Percentiles rank a stretch among this genome's conserved stretches.
phyloP scores from a whole-genome alignment of 495 filamentous ascomycete genomes.

The Penicillium antarcticum region DNA sequence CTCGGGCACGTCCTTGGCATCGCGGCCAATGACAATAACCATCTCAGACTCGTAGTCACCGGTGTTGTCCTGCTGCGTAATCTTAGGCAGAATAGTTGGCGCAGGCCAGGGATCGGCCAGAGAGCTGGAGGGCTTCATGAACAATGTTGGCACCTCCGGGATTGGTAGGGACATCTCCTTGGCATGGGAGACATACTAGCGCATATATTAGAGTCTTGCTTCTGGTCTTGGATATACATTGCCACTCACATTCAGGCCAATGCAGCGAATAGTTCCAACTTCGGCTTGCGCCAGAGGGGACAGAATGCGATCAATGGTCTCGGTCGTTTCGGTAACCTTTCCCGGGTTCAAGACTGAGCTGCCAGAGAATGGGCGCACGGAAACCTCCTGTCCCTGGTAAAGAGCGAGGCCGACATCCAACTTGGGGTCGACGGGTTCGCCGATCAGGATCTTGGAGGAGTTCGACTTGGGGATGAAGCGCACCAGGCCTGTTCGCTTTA shows the following conservation, averaged over 20 bases:
- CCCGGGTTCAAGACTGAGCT: slow-evolving; percentile 52
- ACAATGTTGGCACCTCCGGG: slow-evolving; percentile 71
- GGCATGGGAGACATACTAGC: slow-evolving; percentile 69
- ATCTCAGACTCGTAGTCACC: slow-evolving; percentile 86
- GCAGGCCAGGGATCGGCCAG: slow-evolving; percentile 66
- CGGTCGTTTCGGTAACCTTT: slow-evolving; percentile 42
- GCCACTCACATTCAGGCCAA: slow-evolving; percentile 65
- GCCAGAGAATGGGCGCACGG: slow-evolving; percentile 53
- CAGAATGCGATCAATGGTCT: slow-evolving; percentile 50
- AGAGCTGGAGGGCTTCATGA: slow-evolving; percentile 75
- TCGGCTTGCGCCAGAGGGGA: slow-evolving; percentile 50
- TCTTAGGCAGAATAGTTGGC: slow-evolving; percentile 60
- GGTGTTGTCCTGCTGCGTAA: slow-evolving; percentile 50
- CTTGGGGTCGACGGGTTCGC: slow-evolving; percentile 50
- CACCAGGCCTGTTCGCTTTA: slow-evolving; percentile 48
- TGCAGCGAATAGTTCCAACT: slow-evolving; percentile 56
- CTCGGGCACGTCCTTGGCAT: slow-evolving; percentile 65
- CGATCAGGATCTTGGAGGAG: slow-evolving; percentile 49
- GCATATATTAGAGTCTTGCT: neutral
- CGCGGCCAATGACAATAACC: slow-evolving; percentile 70
- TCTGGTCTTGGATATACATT: neutral
- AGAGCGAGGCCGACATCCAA: slow-evolving; percentile 55
- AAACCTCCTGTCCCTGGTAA: slow-evolving; percentile 51
- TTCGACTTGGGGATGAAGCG: slow-evolving; percentile 56
- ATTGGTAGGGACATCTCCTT: slow-evolving; percentile 69